These are phyloP conservation scores for Malus hybrid DNA, from an alignment of 331 rosid species.

Conservation along the genomic window DNA sequence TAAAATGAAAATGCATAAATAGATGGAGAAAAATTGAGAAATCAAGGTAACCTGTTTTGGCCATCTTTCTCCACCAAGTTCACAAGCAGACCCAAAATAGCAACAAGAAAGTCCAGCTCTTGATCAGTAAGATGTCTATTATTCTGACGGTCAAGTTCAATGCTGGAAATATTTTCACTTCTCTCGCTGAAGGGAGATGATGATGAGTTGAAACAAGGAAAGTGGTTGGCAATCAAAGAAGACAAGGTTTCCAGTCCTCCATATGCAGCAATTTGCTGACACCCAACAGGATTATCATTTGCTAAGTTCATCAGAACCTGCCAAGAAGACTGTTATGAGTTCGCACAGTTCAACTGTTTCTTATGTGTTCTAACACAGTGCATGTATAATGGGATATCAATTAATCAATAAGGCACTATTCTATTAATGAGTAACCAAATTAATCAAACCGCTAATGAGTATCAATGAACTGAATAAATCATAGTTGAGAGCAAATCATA, in stretches of 20 bases:
- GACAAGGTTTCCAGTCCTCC: constrained; percentile 93
- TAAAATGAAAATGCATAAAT: not conserved
- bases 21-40: not conserved
- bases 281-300: constrained; percentile 89
- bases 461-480: not conserved
- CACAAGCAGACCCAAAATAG: constrained; percentile 93
- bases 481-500: not conserved
- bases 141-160: constrained; percentile 28
- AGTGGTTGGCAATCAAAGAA: constrained; percentile 79
- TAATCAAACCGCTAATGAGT: not conserved
- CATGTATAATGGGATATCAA: not conserved
- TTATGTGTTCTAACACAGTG: not conserved
- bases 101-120: constrained; percentile 93
- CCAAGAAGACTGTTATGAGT: constrained; percentile 17
- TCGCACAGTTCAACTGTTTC: not conserved
- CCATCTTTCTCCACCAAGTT: constrained; percentile 92
- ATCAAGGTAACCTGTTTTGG: constrained; percentile 59
- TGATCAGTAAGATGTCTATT: constrained; percentile 68
- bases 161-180: constrained; percentile 29
- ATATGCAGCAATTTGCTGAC: constrained; percentile 71
- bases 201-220: constrained; percentile 61
- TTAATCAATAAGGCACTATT: not conserved
- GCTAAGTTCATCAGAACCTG: constrained; percentile 99
- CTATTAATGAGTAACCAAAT: not conserved
- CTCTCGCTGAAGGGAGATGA: constrained; percentile 40